Conservation (phyloP, 2,329 filamentous ascomycete species). For the Fusarium temperatum region DNA sequence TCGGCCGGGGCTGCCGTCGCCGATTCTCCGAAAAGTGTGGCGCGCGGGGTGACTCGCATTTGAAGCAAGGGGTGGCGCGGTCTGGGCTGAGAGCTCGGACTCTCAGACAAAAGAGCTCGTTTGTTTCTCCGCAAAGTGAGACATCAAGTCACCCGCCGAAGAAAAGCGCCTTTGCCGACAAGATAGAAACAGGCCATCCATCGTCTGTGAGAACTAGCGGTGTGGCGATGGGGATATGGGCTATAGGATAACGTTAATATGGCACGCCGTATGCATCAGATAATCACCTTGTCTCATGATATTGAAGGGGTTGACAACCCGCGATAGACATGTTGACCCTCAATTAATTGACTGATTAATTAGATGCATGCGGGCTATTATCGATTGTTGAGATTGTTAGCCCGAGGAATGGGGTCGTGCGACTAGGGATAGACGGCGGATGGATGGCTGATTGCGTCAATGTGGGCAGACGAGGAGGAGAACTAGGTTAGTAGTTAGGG, state of each 20-base stretch:
- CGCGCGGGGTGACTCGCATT: slow-evolving; percentile 23
- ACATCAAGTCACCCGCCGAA: slow-evolving; percentile 17
- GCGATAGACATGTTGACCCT: neutral
- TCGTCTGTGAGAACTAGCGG: slow-evolving; percentile 34
- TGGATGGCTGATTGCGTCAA: slow-evolving; percentile 26
- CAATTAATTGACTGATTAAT: neutral
- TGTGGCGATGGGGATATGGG: slow-evolving; percentile 27
- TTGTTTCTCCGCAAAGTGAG: slow-evolving; percentile 39
- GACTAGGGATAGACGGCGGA: neutral
- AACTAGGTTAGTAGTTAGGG: neutral
- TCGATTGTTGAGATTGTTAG: slow-evolving; percentile 12
- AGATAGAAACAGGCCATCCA: slow-evolving; percentile 19
- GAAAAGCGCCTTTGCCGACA: slow-evolving; percentile 34
- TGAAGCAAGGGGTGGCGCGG: slow-evolving; percentile 25
- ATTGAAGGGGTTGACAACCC: slow-evolving; percentile 8
- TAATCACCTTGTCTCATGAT: slow-evolving; percentile 34
- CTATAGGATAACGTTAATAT: slow-evolving; percentile 5
- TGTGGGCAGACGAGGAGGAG: slow-evolving; percentile 5
- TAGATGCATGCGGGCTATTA: slow-evolving; percentile 10
- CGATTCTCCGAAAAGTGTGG: slow-evolving; percentile 22
- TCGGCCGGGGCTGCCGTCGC: neutral
- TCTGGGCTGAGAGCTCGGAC: slow-evolving; percentile 24
- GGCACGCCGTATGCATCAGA: slow-evolving; percentile 27
- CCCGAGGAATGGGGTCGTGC: slow-evolving; percentile 12
- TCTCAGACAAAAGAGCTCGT: neutral